These are phyloP conservation scores for Amylostereum areolatum DNA, from an alignment of 1,284 basidiomycete species.

Conservation along the genomic window DNA sequence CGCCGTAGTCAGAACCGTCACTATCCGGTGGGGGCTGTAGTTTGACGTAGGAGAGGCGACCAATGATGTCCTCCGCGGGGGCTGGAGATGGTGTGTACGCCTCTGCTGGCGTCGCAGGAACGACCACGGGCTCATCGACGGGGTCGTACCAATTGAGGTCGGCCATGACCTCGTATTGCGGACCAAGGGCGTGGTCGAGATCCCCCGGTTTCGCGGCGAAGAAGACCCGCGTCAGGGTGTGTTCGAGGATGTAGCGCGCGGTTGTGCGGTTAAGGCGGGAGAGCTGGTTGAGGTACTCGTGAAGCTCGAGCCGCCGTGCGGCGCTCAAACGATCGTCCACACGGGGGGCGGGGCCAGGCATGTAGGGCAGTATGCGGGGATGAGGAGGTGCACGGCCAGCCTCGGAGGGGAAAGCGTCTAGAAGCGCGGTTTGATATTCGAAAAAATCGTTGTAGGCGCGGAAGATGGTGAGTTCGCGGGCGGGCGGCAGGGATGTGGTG, in stretches of 20 bases:
- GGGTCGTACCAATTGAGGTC: constrained; percentile 39
- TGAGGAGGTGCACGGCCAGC: constrained; percentile 69
- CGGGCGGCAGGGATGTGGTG: constrained; percentile 49
- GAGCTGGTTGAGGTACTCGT: constrained; percentile 82
- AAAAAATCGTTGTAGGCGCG: constrained; percentile 98
- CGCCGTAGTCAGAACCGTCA: constrained; percentile 20
- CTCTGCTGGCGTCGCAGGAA: constrained; percentile 16
- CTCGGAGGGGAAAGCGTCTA: constrained; percentile 84
- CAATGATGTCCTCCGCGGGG: constrained; percentile 1
- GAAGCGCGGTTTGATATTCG: constrained; percentile 90
- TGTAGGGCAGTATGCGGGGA: constrained; percentile 83
- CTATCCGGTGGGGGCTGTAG: constrained; percentile 8
- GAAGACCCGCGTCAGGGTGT: constrained; percentile 80
- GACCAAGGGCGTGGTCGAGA: constrained; percentile 60
- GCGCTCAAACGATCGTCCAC: constrained; percentile 87
- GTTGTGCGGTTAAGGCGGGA: constrained; percentile 61
- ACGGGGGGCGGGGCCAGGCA: constrained; percentile 87
- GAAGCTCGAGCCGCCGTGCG: constrained; percentile 77
- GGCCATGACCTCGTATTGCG: constrained; percentile 51
- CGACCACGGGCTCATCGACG: constrained; percentile 13
- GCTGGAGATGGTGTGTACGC: not conserved
- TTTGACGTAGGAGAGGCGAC: no score
- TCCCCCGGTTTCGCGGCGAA: constrained; percentile 87
- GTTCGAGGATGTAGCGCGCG: constrained; percentile 78
- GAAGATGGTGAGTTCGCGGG: constrained; percentile 86